Percentiles rank a stretch among this genome's conserved stretches.
phyloP scores from a whole-genome alignment of 345 rosid genomes.

The Aquilaria yunnanensis region DNA sequence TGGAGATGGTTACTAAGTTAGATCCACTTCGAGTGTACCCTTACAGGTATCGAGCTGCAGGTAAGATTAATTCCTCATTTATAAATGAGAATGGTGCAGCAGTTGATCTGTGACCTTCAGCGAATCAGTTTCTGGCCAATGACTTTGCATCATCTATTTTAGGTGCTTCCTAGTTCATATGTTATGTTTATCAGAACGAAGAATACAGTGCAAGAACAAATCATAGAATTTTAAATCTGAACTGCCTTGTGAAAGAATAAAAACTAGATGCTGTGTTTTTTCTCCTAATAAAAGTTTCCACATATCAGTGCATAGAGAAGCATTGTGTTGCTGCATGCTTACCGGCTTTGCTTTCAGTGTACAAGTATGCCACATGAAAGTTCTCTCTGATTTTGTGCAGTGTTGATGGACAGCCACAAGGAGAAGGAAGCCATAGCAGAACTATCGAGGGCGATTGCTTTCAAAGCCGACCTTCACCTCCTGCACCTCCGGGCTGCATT shows the following conservation, averaged over 20 bases:
- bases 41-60: slow-evolving; percentile 96
- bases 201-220: too few relatives aligned
- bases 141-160: too few relatives aligned
- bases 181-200: too few relatives aligned
- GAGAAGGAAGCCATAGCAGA: slow-evolving; percentile 90
- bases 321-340: not conserved
- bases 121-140: not conserved
- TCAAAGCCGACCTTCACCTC: slow-evolving; percentile 92
- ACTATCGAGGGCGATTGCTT: slow-evolving; percentile 78
- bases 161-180: too few relatives aligned
- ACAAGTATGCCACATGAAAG: too few relatives aligned
- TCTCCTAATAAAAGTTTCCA: too few relatives aligned
- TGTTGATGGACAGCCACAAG: slow-evolving; percentile 83
- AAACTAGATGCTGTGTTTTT: too few relatives aligned
- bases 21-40: slow-evolving; percentile 99
- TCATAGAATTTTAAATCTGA: too few relatives aligned
- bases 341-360: not conserved
- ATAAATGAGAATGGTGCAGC: too few relatives aligned
- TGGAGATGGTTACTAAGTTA: slow-evolving; percentile 82
- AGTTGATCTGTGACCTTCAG: too few relatives aligned
- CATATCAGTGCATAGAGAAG: too few relatives aligned
- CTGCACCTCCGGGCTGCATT: slow-evolving; percentile 93
- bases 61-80: slow-evolving; percentile 25
- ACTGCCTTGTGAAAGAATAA: too few relatives aligned
- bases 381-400: slow-evolving; percentile 28